Base-by-base conservation (phyloP, 78 protist genomes). In the Speleostelium caveatum region DNA sequence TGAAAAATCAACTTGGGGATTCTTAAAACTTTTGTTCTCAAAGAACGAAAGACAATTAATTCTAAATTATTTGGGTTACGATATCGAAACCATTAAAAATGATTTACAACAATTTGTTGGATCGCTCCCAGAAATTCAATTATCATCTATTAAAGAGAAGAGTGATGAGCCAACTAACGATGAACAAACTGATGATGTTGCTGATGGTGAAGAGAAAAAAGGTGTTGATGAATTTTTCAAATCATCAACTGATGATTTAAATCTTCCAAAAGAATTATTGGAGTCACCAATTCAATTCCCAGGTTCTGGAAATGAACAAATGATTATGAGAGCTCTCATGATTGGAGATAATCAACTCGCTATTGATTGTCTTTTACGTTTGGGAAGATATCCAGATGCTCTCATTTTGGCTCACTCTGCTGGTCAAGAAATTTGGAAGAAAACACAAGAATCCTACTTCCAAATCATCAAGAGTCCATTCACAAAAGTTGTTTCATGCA, bases 361-460 rank as follows among this genome's bases (percentile, higher is more conserved):
- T 8, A 95, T 95, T 26, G 94, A 92, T 1, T 67, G 75, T 53
- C 93, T 95, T 88, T 33, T 95, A 56, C 56, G 76, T 49, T 30
- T 73, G 33, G 94, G 94, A 10, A 95, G 95, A 68, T 55, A 75
- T 51, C 90, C 96, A 1, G 97, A 95, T 71, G 97, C 97, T 4
- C 75, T 95, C 68, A 55, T 95, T 14, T 80, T 95, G 38, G 97
- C 97, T 2, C 89, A 89, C 14, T 33, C 69, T 22, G 93, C 87
- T 16, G 73, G 87, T 16, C 74, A 26, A 24, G 77, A 63, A 30
- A 24, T 78, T 21, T 86, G 96, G 95, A 45, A 86, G 17, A 53
- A 76, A 36, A 80, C 96, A 5, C 95, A 88, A 58, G 86, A 73
- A 26, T 69, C 73, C 2, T 62, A 69, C 45, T 77, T 94, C 62